phyloP scores from a whole-genome alignment of 306 rosid species.

The Carpinus fangiana region DNA sequence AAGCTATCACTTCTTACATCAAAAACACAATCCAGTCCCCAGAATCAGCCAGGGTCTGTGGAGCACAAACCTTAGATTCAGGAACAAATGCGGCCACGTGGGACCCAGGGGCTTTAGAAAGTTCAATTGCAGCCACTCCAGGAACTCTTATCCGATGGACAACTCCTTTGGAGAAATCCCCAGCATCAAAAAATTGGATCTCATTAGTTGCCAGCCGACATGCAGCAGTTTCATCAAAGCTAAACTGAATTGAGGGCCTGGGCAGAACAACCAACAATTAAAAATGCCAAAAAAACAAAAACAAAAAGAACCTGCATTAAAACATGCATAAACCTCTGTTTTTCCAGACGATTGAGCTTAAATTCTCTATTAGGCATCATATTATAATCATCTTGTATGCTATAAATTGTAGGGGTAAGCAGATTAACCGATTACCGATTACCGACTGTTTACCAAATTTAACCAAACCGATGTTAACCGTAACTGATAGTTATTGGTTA shows the following conservation, averaged over 20 bases:
- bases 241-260: constrained; percentile 85
- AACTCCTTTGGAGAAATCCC: constrained; percentile 74
- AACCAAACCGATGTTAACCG: too few species aligned
- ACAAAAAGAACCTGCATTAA: neutral
- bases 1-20: constrained; percentile 11
- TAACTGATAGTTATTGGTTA: too few species aligned
- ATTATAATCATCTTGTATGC: neutral
- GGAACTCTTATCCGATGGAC: constrained; percentile 61
- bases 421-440: too few species aligned
- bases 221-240: constrained; percentile 73
- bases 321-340: neutral
- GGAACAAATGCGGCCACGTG: constrained; percentile 91
- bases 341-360: neutral
- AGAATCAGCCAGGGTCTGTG: constrained; percentile 3
- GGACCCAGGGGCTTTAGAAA: constrained; percentile 77
- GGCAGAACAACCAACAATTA: constrained; percentile 3
- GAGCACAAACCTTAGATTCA: constrained; percentile 69
- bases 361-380: neutral
- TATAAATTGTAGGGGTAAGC: neutral
- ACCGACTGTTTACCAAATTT: too few species aligned
- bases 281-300: neutral
- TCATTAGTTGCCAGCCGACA: constrained; percentile 85
- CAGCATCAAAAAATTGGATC: constrained; percentile 74
- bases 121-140: constrained; percentile 75
- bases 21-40: constrained; percentile 15